Evolutionary conservation across 2,329 filamentous ascomycete species (phyloP).

Genomic region (Aspergillus pseudoglaucus): DNA sequence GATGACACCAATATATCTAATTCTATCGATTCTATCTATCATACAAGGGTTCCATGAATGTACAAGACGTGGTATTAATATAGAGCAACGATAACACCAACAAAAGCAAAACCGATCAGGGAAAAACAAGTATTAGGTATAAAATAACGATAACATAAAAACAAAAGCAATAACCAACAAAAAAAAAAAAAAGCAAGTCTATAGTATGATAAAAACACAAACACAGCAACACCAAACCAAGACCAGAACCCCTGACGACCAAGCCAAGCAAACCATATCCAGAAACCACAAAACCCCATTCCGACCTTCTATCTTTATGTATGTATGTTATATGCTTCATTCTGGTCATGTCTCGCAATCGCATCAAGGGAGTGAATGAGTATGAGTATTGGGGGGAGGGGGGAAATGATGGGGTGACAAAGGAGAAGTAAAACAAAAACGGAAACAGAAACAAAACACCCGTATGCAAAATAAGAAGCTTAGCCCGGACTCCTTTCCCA

Average conservation of each 20-base stretch:
- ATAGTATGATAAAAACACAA: slow-evolving; percentile 2
- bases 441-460: neutral
- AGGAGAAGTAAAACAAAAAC: neutral
- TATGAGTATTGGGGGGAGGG: slow-evolving; percentile 1
- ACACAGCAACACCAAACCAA: slow-evolving; percentile 6
- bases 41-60: neutral
- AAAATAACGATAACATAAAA: slow-evolving; percentile 1
- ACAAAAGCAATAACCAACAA: neutral
- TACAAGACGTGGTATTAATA: slow-evolving; percentile 1
- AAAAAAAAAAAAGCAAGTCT: slow-evolving; percentile 5
- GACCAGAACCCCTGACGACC: slow-evolving; percentile 14
- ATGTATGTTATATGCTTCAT: slow-evolving; percentile 15
- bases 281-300: slow-evolving; percentile 4
- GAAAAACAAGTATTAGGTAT: neutral
- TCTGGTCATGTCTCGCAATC: slow-evolving; percentile 17
- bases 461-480: too few species aligned
- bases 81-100: neutral
- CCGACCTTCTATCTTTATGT: slow-evolving; percentile 12
- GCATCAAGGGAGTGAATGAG: neutral
- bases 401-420: neutral
- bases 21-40: neutral
- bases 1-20: neutral
- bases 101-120: neutral
- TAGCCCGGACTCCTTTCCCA: too few species aligned
- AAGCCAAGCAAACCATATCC: slow-evolving; percentile 9